Evolutionary conservation across 2,329 filamentous ascomycete species (phyloP).

Genomic region (Fonsecaea nubica): DNA sequence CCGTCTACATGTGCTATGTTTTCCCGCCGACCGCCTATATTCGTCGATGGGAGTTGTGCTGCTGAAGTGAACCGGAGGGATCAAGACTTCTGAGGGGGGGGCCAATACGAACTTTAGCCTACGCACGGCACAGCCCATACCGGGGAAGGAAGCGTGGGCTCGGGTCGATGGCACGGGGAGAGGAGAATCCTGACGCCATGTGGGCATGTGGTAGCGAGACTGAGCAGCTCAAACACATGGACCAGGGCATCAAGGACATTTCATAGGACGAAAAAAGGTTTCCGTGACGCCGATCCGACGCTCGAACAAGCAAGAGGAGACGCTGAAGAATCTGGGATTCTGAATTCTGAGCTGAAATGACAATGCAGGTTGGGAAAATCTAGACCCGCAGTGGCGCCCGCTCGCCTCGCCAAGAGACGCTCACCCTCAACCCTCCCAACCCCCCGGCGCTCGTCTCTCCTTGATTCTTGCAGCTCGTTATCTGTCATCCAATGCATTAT

Average conservation of each 20-base stretch:
- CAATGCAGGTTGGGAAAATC: not conserved
- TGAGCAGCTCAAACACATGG: not conserved
- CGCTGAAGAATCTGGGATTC: not conserved
- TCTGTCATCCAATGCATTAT: not conserved
- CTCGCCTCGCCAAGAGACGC: not conserved
- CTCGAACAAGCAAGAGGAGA: conserved; percentile 3
- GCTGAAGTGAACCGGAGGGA: not conserved
- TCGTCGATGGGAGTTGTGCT: not conserved
- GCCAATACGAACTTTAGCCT: not conserved
- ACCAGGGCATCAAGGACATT: not conserved
- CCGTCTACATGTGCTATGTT: not conserved
- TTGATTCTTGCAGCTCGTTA: not conserved
- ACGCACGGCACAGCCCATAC: not conserved
- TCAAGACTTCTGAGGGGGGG: not conserved
- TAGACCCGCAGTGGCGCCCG: not conserved
- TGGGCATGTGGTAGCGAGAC: not conserved
- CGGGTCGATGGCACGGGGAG: not conserved
- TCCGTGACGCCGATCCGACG: not conserved
- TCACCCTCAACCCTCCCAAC: not conserved
- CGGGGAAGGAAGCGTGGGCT: not conserved
- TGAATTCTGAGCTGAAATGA: not conserved
- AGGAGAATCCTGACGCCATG: not conserved
- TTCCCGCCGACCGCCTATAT: not conserved
- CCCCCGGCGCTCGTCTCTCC: not conserved
- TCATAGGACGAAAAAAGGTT: not conserved